phyloP scores from a whole-genome alignment of 768 basidiomycete species.

The Cyathus striatus region DNA sequence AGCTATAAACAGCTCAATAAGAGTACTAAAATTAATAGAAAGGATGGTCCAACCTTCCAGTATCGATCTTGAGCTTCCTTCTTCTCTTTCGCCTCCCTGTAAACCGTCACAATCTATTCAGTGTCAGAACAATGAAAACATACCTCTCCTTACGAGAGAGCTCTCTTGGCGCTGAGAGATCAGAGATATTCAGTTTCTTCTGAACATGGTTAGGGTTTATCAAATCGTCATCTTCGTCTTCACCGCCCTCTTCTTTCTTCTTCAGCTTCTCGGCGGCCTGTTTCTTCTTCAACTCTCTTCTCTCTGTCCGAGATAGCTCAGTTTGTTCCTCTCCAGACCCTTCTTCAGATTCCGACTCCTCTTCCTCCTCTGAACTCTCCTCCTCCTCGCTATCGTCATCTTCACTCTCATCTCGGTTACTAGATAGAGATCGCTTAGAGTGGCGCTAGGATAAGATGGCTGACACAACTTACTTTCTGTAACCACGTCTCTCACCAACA shows the following conservation, averaged over 20 bases:
- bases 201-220: slow-evolving; percentile 74
- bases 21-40: not conserved
- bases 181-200: slow-evolving; percentile 74
- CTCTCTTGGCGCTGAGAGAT: slow-evolving; percentile 61
- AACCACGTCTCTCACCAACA: slow-evolving; percentile 29
- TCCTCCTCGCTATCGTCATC: slow-evolving; percentile 29
- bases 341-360: slow-evolving; percentile 39
- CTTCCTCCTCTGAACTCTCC: slow-evolving; percentile 37
- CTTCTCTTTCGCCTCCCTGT: slow-evolving; percentile 89
- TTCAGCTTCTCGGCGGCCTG: slow-evolving; percentile 47
- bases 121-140: slow-evolving; percentile 5
- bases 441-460: not conserved
- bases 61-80: slow-evolving; percentile 84
- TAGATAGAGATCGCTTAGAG: not conserved
- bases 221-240: slow-evolving; percentile 63
- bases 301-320: slow-evolving; percentile 67
- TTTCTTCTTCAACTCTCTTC: slow-evolving; percentile 82
- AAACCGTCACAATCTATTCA: no score
- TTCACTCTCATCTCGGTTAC: slow-evolving; percentile 4
- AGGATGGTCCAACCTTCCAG: slow-evolving; percentile 57
- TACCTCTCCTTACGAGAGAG: slow-evolving; percentile 65
- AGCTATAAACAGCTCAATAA: slow-evolving; percentile 34
- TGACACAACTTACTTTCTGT: slow-evolving; percentile 33
- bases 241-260: slow-evolving; percentile 35
- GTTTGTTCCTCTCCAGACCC: slow-evolving; percentile 42